Evolutionary conservation across 2,329 filamentous ascomycete species (phyloP).

Genomic region (Aspergillus sp.): DNA sequence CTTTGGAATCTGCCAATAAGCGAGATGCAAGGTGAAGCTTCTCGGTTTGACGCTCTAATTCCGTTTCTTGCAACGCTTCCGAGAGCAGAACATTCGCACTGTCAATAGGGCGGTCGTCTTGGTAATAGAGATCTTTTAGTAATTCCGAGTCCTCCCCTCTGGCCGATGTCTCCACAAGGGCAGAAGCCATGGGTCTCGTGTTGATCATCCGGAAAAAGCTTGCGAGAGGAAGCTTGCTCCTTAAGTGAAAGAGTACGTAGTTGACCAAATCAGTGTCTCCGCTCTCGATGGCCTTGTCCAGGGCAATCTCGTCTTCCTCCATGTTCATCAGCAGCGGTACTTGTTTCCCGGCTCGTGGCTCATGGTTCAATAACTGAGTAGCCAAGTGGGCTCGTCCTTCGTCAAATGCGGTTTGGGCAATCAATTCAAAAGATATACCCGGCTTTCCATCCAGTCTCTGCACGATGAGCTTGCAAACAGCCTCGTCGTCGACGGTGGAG

Average conservation of each 20-base stretch:
- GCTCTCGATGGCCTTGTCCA: conserved; percentile 94
- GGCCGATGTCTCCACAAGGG: conserved; percentile 81
- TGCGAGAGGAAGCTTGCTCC: conserved; percentile 82
- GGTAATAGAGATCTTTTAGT: conserved; percentile 94
- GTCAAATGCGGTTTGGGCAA: conserved; percentile 86
- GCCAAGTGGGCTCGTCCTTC: conserved; percentile 85
- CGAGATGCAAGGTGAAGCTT: conserved; percentile 84
- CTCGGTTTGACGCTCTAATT: conserved; percentile 64
- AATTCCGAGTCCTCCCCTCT: conserved; percentile 70
- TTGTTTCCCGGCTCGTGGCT: conserved; percentile 90
- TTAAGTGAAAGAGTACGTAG: conserved; percentile 78
- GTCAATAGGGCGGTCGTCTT: conserved; percentile 85
- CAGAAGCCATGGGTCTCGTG: conserved; percentile 73
- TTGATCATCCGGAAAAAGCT: conserved; percentile 92
- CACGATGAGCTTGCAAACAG: conserved; percentile 78
- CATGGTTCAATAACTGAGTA: conserved; percentile 84
- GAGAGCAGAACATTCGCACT: conserved; percentile 80
- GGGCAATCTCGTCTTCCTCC: conserved; percentile 89
- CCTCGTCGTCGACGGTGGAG: conserved; percentile 78
- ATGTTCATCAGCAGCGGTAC: conserved; percentile 88
- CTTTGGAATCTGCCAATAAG: conserved; percentile 75
- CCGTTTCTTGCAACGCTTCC: conserved; percentile 70
- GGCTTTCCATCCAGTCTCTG: conserved; percentile 78
- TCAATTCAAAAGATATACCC: conserved; percentile 91
- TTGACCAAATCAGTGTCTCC: conserved; percentile 92